These are phyloP conservation scores for Diaporthe citri DNA, from an alignment of 2,329 filamentous ascomycete genomes.

Conservation along the genomic window DNA sequence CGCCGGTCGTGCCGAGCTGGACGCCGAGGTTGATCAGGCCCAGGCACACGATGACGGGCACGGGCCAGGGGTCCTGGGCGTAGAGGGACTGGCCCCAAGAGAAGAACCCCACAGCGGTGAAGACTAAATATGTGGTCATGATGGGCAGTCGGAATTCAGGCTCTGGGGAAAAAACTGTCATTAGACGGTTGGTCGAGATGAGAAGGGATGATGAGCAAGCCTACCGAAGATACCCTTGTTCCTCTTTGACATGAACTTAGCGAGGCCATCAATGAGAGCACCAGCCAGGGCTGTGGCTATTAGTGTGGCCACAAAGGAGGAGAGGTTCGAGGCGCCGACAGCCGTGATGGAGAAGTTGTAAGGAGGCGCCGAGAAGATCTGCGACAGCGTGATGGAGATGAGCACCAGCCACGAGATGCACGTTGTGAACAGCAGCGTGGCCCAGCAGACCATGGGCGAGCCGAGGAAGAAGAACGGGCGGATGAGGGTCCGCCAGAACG, in stretches of 20 bases:
- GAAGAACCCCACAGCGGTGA: constrained; percentile 54
- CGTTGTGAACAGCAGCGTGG: constrained; percentile 53
- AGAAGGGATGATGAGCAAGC: not conserved
- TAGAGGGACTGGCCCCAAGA: constrained; percentile 47
- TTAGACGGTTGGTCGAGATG: not conserved
- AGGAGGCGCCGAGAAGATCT: constrained; percentile 53
- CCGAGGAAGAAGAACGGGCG: constrained; percentile 51
- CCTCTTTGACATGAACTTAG: constrained; percentile 49
- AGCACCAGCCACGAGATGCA: constrained; percentile 51
- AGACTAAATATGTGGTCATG: constrained; percentile 50
- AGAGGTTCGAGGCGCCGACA: constrained; percentile 51
- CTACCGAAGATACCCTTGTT: constrained; percentile 53
- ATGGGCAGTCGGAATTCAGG: constrained; percentile 55
- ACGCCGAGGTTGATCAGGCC: constrained; percentile 50
- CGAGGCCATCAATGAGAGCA: constrained; percentile 51
- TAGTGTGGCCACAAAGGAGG: constrained; percentile 51
- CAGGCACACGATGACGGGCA: constrained; percentile 52
- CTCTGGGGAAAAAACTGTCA: constrained; percentile 40
- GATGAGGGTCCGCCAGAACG: constrained; percentile 53
- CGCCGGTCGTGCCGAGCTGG: constrained; percentile 52
- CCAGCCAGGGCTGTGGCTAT: constrained; percentile 50
- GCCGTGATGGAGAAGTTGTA: constrained; percentile 52
- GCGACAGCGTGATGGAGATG: constrained; percentile 49
- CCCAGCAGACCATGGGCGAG: constrained; percentile 54
- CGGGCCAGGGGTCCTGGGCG: constrained; percentile 45